Evolutionary conservation across 257 asterid genomes (phyloP), one percentile per base, ranked within the genome.

Genomic region (Paulownia fortunei): DNA sequence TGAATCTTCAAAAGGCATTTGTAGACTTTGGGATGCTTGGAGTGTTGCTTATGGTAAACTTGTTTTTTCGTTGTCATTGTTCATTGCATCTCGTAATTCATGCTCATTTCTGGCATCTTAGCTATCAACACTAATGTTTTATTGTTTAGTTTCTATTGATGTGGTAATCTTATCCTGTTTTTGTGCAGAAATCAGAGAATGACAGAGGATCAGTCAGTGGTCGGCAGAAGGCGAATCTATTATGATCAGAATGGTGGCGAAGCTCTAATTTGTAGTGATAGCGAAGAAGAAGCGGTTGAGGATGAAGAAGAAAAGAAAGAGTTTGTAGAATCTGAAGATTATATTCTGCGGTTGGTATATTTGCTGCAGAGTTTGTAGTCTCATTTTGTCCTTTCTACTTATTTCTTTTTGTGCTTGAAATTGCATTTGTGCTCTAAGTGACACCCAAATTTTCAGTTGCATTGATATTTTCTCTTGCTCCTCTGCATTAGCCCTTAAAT

Each of bases 161-260:
- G 56, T 26, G 68, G 46, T 60, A 66, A 64, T 60, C 56, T 23
- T 37, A 23, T 77, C 42, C 36, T 76, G 26, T 60, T 61, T 27
- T 72, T 60, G 42, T 80, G 76, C 86, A 96, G 99, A 89, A 96
- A 96, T 80, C 98, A 92, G 80, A 89, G 93, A 78, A 96, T 96
- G 99, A 87, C 97, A 6, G 97, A 89, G 85, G 98, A 93, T 79
- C 98, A 96, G 85, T 96, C 99, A 6, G 97, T 92, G 47, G 87
- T 96, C 41, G 99, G 99, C 68, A 90, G 99, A 81, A 91, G 99
- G 78, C 89, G 99, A 84, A 96, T 96, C 68, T 96, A 96, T 84
- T 96, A 96, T 85, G 99, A 89, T 64, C 96, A 87, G 72, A 89
- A 59, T 87, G 96, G 97, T 23, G 99, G 99, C 0, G 99, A 96